Evolutionary conservation across 352 stramenopile genomes (phyloP).

Genomic region (Hyaloperonospora arabidopsidis): DNA sequence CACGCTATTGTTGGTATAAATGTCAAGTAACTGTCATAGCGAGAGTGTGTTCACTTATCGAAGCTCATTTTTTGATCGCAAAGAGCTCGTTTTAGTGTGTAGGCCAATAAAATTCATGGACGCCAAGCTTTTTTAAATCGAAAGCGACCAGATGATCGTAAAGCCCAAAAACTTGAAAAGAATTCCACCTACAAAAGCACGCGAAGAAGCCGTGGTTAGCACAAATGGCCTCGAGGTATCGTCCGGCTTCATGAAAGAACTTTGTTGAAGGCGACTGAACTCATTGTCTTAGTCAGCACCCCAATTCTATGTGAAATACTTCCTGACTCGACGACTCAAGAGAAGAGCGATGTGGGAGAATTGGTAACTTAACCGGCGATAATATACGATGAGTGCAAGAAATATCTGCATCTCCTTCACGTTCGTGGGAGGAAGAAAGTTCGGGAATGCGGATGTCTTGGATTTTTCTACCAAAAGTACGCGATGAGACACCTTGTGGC

Average conservation of each 20-base stretch:
- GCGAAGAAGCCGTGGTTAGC: conserved; percentile 28
- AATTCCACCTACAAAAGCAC: conserved; percentile 8
- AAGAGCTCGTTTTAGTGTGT: conserved; percentile 10
- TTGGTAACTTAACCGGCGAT: conserved; percentile 22
- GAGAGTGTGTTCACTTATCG: conserved; percentile 6
- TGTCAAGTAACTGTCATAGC: conserved; percentile 4
- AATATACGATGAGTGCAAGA: conserved; percentile 20
- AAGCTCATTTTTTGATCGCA: conserved; percentile 7
- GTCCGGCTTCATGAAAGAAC: conserved; percentile 18
- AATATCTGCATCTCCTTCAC: conserved; percentile 22
- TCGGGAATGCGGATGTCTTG: conserved; percentile 23
- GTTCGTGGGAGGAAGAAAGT: conserved; percentile 3
- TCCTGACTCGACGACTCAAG: conserved; percentile 21
- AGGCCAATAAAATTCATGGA: conserved; percentile 4
- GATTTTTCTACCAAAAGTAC: conserved; percentile 12
- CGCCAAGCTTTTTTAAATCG: conserved; percentile 2
- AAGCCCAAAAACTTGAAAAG: background rate
- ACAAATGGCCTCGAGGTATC: conserved; percentile 20
- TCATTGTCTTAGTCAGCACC: conserved; percentile 5
- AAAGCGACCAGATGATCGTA: conserved; percentile 4
- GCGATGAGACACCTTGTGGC: too few species aligned
- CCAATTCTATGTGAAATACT: conserved; percentile 14
- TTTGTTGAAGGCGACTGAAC: conserved; percentile 17
- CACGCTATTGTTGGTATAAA: conserved; percentile 5
- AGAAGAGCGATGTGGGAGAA: conserved; percentile 17